Percentiles rank a stretch among this genome's conserved stretches.
Conservation (phyloP, 2,329 filamentous ascomycete genomes). For the Raffaelea albimanens region DNA sequence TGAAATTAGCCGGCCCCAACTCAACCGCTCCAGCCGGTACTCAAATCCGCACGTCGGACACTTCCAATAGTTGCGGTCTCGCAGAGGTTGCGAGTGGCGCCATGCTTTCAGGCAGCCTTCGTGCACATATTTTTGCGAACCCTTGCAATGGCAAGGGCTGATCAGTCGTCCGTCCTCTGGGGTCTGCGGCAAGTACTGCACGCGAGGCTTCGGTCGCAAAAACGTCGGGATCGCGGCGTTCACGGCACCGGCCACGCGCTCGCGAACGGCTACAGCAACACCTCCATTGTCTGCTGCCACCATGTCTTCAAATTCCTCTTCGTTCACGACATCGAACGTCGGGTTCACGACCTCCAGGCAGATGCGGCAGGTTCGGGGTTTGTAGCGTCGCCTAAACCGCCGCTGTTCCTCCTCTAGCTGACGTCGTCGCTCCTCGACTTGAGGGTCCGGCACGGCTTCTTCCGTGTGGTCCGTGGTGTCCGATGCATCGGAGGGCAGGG, state of each 20-base stretch:
- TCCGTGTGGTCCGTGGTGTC: not conserved
- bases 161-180: constrained; percentile 67
- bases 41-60: constrained; percentile 82
- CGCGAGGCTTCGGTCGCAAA: constrained; percentile 16
- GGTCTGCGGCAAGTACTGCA: constrained; percentile 63
- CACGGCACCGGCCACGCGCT: constrained; percentile 3
- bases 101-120: constrained; percentile 80
- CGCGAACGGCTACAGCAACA: not conserved
- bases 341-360: constrained; percentile 63
- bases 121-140: constrained; percentile 87
- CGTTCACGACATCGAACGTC: constrained; percentile 22
- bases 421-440: constrained; percentile 11
- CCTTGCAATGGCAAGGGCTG: constrained; percentile 87
- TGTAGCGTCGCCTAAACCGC: constrained; percentile 39
- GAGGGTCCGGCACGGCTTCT: not conserved
- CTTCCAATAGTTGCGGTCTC: constrained; percentile 66
- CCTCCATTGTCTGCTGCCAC: constrained; percentile 2
- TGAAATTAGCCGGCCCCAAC: constrained; percentile 61
- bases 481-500: not conserved
- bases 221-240: constrained; percentile 20
- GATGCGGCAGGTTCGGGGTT: constrained; percentile 74
- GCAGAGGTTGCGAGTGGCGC: constrained; percentile 61
- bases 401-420: constrained; percentile 12
- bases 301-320: constrained; percentile 18
- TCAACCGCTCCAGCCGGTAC: constrained; percentile 70